Evolutionary conservation across 345 rosid genomes (phyloP).

Genomic region (Erodium maritimum): DNA sequence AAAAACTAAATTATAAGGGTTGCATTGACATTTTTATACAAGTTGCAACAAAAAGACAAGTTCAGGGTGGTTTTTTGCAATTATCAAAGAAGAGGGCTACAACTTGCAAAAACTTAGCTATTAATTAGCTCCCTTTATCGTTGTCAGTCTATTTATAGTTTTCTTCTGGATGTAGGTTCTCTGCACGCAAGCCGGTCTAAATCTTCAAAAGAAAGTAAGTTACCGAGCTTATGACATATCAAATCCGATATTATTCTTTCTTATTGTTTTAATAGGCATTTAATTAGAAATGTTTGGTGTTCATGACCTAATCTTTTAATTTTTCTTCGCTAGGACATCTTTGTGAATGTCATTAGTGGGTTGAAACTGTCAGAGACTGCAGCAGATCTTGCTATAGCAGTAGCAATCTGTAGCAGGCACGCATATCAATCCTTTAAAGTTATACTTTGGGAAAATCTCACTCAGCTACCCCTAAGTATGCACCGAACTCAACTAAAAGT

Average conservation of each 20-base stretch:
- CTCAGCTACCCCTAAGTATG: too few species aligned
- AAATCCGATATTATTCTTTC: too few species aligned
- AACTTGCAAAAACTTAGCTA: too few species aligned
- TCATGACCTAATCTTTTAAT: neutral
- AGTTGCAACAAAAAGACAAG: too few species aligned
- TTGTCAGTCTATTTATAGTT: too few species aligned
- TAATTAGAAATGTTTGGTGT: neutral
- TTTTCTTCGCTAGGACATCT: slow-evolving; percentile 40
- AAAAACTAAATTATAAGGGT: too few species aligned
- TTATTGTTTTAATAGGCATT: neutral
- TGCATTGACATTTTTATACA: too few species aligned
- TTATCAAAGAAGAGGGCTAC: too few species aligned
- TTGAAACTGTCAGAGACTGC: slow-evolving; percentile 68
- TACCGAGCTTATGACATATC: neutral
- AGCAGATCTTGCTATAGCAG: slow-evolving; percentile 92
- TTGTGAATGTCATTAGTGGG: slow-evolving; percentile 76
- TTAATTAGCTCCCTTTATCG: too few species aligned
- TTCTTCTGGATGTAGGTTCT: slow-evolving; percentile 41
- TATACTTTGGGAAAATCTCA: too few species aligned
- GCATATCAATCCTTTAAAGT: neutral
- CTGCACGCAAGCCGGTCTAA: slow-evolving; percentile 88
- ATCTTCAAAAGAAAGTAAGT: slow-evolving; percentile 72
- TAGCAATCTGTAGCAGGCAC: slow-evolving; percentile 90
- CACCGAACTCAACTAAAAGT: too few species aligned
- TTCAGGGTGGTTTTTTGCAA: too few species aligned